Evolutionary conservation across 1,139 yeast species (phyloP).

Genomic region (Yamadazyma triangularis): DNA sequence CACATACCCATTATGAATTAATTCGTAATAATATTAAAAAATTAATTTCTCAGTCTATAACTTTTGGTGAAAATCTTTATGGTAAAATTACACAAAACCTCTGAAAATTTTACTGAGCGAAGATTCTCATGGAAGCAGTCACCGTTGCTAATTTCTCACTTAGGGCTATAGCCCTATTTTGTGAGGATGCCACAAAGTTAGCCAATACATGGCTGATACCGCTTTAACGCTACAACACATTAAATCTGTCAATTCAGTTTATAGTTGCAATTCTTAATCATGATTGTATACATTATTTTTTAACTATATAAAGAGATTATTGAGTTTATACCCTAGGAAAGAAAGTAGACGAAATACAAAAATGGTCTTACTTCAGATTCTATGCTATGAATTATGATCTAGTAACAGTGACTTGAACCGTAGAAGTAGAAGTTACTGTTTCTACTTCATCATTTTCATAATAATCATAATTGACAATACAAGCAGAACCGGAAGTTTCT

Average conservation of each 20-base stretch:
- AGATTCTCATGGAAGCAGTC: too few relatives aligned
- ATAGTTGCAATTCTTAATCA: too few relatives aligned
- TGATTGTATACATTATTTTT: too few relatives aligned
- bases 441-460: slow-evolving; percentile 27
- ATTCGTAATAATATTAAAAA: slow-evolving; percentile 15
- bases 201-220: too few relatives aligned
- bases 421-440: slow-evolving; percentile 35
- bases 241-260: too few relatives aligned
- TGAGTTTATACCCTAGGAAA: too few relatives aligned
- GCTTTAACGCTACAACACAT: too few relatives aligned
- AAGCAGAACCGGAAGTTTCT: slow-evolving; percentile 29
- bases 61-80: background rate
- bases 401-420: slow-evolving; percentile 37
- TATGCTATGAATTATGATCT: too few relatives aligned
- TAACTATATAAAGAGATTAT: too few relatives aligned
- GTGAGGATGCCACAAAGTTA: too few relatives aligned
- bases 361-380: too few relatives aligned
- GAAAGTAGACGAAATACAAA: too few relatives aligned
- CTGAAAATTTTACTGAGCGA: background rate
- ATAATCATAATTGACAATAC: slow-evolving; percentile 42
- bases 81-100: background rate
- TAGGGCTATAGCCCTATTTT: slow-evolving; percentile 13
- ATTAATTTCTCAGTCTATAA: slow-evolving; percentile 4
- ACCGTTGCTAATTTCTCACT: slow-evolving; percentile 1
- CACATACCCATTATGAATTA: slow-evolving; percentile 34